A percentile compares a stretch with the other conserved stretches of the same genome.
phyloP scores from a whole-genome alignment of 108 stramenopile species.

The Skeletonema costatum region DNA sequence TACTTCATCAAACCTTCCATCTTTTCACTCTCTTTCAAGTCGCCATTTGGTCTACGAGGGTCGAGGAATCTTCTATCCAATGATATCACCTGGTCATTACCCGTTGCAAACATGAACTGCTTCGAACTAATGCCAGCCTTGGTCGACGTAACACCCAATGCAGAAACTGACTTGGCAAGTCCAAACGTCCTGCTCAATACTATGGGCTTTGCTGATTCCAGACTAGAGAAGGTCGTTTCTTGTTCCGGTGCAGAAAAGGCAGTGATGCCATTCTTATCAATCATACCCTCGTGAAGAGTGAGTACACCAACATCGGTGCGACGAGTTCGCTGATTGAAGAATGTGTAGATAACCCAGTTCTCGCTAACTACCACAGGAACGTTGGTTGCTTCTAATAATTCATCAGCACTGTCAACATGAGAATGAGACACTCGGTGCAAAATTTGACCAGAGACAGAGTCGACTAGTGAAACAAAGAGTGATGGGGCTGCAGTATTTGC shows the following conservation, averaged over 20 bases:
- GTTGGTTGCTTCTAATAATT: conserved; percentile 30
- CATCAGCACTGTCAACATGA: conserved; percentile 50
- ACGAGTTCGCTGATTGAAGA: conserved; percentile 83
- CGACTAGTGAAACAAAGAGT: conserved; percentile 84
- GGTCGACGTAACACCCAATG: conserved; percentile 89
- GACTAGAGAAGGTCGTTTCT: conserved; percentile 73
- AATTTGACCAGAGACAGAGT: conserved; percentile 91
- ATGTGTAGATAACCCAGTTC: conserved; percentile 94
- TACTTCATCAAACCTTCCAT: conserved; percentile 81
- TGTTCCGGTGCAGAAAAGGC: conserved; percentile 89
- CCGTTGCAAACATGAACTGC: conserved; percentile 81
- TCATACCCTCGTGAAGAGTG: conserved; percentile 95
- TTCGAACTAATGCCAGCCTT: conserved; percentile 89
- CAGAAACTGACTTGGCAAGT: conserved; percentile 77
- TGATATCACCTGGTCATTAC: conserved; percentile 71
- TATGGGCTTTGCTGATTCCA: conserved; percentile 83
- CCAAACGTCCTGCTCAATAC: conserved; percentile 88
- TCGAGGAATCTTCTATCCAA: conserved; percentile 82
- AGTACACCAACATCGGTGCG: conserved; percentile 90
- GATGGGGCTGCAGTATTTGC: conserved; percentile 24
- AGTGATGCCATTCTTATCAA: conserved; percentile 89
- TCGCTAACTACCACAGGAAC: conserved; percentile 88
- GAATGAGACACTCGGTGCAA: conserved; percentile 88
- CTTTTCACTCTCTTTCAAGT: conserved; percentile 79
- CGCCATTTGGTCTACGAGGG: conserved; percentile 89